Evolutionary conservation across 1,139 yeast species (phyloP), one percentile per base, ranked within the genome.

Genomic region (Komagataea norvegica): DNA sequence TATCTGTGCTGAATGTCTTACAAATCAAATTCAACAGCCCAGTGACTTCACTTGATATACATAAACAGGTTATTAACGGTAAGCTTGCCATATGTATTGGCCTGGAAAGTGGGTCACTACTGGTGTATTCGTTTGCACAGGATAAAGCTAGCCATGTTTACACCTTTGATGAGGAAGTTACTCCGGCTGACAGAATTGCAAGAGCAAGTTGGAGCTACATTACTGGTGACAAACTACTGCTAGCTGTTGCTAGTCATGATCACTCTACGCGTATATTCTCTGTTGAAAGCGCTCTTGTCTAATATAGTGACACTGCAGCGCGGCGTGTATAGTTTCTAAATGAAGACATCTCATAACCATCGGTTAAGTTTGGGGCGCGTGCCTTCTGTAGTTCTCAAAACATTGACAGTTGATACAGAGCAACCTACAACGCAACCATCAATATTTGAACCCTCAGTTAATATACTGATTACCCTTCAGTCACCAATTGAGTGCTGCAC

Each of bases 231-330:
- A 51, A 46, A 15, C 40, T 60, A 7, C 49, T 66, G 11, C 62
- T 86, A 44, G 94, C 81, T 0, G 78, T 72, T 18, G 87, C 82
- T 15, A 79, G 93, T 51, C 71, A 69, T 29, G 96, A 87, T 54
- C 65, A 73, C 29, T 80, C 93, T 1, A 70, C 80, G 8, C 69
- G 93, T 48, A 62, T 83, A 14, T 76, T 74, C 49, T 63, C 70
- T 4, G 10, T 42, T 3, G 33, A 34, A 16, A 41, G 22, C 3
- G 19, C 26, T 11, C 24, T 33, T 20, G 25, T 32, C 11, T 32
- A n/a, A n/a, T n/a, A n/a, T n/a, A n/a, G n/a, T n/a, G n/a, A n/a
- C n/a, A n/a, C n/a, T n/a, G n/a, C n/a, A n/a, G n/a, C n/a, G n/a
- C n/a, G n/a, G n/a, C n/a, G n/a, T n/a, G n/a, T n/a, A n/a, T n/a